Conservation (phyloP, 148 eudicot species). For the Rheum nobile region DNA sequence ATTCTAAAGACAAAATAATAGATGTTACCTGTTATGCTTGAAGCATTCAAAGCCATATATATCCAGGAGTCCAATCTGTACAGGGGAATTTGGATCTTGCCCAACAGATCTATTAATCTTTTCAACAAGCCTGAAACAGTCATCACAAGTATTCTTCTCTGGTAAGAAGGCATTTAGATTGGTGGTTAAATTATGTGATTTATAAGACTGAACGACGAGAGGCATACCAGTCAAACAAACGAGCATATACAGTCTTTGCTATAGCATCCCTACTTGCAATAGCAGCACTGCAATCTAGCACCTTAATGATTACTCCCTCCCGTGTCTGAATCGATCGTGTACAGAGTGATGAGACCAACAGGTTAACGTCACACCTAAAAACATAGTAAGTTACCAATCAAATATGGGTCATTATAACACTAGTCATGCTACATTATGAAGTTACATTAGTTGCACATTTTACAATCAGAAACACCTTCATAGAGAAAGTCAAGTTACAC, state of each 20-base stretch:
- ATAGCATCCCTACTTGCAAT: constrained; percentile 91
- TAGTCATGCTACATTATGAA: not conserved
- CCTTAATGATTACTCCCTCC: constrained; percentile 85
- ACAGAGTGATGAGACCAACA: constrained; percentile 60
- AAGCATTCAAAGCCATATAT: constrained; percentile 99
- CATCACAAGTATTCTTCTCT: constrained; percentile 6
- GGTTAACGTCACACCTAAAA: constrained; percentile 75
- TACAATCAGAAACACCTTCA: too few relatives aligned
- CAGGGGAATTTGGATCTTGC: constrained; percentile 64
- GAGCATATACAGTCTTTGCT: constrained; percentile 95
- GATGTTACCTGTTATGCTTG: constrained; percentile 65
- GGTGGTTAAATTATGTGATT: not conserved
- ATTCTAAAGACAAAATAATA: too few relatives aligned
- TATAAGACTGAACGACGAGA: not conserved
- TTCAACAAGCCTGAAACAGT: constrained; percentile 77
- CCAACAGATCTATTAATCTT: constrained; percentile 92
- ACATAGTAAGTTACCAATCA: not conserved
- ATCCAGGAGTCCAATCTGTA: constrained; percentile 92
- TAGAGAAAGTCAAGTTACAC: too few relatives aligned
- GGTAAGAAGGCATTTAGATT: not conserved
- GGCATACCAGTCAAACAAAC: constrained; percentile 85
- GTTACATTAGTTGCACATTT: too few relatives aligned
- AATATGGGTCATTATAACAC: not conserved
- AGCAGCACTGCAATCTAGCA: constrained; percentile 86
- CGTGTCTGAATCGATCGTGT: constrained; percentile 92